Conservation (phyloP, 192 early-diverging fungal genomes). For the Rhizophlyctis rosea region DNA sequence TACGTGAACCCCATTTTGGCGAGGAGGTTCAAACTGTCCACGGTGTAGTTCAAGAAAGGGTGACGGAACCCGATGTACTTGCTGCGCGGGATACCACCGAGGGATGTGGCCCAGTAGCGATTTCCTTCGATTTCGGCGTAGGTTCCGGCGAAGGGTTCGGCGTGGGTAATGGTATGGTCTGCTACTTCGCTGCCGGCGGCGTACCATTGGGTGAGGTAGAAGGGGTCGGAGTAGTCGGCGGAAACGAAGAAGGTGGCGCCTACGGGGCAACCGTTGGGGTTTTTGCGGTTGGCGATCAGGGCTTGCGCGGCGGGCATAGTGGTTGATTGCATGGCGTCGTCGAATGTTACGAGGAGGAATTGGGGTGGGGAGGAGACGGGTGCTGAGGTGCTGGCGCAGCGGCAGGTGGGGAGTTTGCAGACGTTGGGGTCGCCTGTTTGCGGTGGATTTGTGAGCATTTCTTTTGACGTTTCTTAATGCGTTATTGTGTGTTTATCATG, state of each 20-base stretch:
- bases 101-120: slow-evolving; percentile 22
- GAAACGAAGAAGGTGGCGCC: slow-evolving; percentile 60
- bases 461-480: no score
- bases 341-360: slow-evolving; percentile 34
- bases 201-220: slow-evolving; percentile 30
- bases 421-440: slow-evolving; percentile 22
- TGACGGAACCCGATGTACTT: slow-evolving; percentile 32
- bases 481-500: no score
- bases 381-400: slow-evolving; percentile 23
- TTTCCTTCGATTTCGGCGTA: slow-evolving; percentile 34
- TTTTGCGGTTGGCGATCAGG: slow-evolving; percentile 29
- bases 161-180: slow-evolving; percentile 31
- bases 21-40: slow-evolving; percentile 17
- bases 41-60: slow-evolving; percentile 34
- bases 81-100: slow-evolving; percentile 26
- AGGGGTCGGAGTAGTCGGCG: slow-evolving; percentile 47
- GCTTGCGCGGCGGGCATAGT: slow-evolving; percentile 8
- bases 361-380: slow-evolving; percentile 35
- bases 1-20: slow-evolving; percentile 33
- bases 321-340: slow-evolving; percentile 21
- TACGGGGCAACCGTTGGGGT: slow-evolving; percentile 60
- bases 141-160: slow-evolving; percentile 15
- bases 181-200: slow-evolving; percentile 39
- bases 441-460: no score
- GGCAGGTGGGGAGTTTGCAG: slow-evolving; percentile 30